These are phyloP conservation scores for Solanum rostratum DNA, from an alignment of 257 asterid genomes.

Conservation along the genomic window DNA sequence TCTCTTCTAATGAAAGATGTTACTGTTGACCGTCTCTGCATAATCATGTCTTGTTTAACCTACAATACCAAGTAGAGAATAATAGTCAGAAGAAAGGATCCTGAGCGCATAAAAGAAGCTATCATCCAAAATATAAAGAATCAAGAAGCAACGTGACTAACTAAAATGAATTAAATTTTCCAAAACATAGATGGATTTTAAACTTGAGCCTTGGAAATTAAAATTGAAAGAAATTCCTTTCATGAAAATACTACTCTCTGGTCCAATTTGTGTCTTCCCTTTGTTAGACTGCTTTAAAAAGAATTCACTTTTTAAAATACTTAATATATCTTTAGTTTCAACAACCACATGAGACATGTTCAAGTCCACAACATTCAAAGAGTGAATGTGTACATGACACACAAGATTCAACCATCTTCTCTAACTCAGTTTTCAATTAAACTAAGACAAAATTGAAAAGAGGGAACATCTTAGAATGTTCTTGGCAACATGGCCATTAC, in stretches of 20 bases:
- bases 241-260: neutral
- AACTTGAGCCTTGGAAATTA: neutral
- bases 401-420: neutral
- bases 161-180: neutral
- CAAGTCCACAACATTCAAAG: neutral
- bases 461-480: neutral
- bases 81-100: neutral
- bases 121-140: neutral
- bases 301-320: neutral
- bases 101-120: neutral
- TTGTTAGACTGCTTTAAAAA: neutral
- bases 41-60: neutral
- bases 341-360: neutral
- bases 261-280: neutral
- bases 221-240: neutral
- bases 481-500: neutral
- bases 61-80: neutral
- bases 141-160: neutral
- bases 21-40: neutral
- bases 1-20: neutral
- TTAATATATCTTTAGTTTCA: neutral
- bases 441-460: neutral
- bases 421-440: neutral
- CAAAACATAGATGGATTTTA: neutral
- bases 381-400: neutral